These are phyloP conservation scores for Phytophthora sansomeana DNA, from an alignment of 352 stramenopile species.

Conservation along the genomic window DNA sequence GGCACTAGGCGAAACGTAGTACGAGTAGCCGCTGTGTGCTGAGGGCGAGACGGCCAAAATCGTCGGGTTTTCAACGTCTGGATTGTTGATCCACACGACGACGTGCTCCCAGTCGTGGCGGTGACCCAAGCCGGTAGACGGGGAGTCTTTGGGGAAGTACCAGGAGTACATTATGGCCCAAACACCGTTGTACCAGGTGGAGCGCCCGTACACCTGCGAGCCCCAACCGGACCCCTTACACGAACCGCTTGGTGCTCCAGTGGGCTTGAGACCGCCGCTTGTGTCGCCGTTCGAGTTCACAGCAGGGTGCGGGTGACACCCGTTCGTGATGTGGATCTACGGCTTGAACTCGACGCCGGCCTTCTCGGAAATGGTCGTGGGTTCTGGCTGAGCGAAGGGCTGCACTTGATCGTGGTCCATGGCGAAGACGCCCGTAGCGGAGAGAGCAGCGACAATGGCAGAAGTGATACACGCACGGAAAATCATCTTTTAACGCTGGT, in stretches of 20 bases:
- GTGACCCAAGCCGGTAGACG: slow-evolving; percentile 32
- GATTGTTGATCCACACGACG: slow-evolving; percentile 46
- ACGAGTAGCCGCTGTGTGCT: slow-evolving; percentile 26
- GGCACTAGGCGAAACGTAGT: slow-evolving; percentile 1
- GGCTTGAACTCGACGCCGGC: slow-evolving; percentile 4
- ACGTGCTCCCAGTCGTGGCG: slow-evolving; percentile 48
- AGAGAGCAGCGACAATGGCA: background rate
- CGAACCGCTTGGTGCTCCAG: background rate
- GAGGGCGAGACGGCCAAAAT: slow-evolving; percentile 23
- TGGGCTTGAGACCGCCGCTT: background rate
- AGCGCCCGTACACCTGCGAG: slow-evolving; percentile 27
- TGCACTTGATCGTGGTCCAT: slow-evolving; percentile 10
- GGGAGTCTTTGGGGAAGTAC: slow-evolving; percentile 50
- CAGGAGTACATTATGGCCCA: slow-evolving; percentile 42
- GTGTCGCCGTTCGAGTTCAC: slow-evolving; percentile 1
- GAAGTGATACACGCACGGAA: background rate
- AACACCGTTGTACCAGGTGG: slow-evolving; percentile 22
- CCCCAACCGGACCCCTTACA: slow-evolving; percentile 30
- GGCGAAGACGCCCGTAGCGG: background rate
- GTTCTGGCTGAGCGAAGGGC: slow-evolving; percentile 3
- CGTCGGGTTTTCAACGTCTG: slow-evolving; percentile 15
- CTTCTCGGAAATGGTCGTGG: slow-evolving; percentile 2
- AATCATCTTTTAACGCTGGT: background rate
- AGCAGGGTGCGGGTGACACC: slow-evolving; percentile 1
- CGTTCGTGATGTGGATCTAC: slow-evolving; percentile 7